phyloP scores from a whole-genome alignment of 2,329 filamentous ascomycete species.

The Xylariaceae sp. region DNA sequence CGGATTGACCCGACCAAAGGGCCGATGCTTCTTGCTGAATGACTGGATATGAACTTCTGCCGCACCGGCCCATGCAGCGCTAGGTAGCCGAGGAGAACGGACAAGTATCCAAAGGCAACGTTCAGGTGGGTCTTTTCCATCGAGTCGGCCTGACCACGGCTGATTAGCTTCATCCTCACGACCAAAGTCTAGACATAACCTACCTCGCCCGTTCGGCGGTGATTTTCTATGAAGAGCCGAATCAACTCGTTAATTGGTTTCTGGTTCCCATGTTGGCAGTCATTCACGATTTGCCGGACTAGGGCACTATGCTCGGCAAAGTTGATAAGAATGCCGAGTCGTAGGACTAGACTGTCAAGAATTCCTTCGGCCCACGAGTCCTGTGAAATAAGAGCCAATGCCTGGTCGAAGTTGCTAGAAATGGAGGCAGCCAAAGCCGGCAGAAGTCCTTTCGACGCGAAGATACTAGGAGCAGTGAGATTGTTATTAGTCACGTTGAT shows the following conservation, averaged over 20 bases:
- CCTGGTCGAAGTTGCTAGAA: conserved; percentile 56
- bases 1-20: conserved; percentile 59
- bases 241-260: conserved; percentile 65
- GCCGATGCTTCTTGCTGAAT: conserved; percentile 52
- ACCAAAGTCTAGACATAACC: conserved; percentile 39
- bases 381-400: conserved; percentile 56
- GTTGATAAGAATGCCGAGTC: conserved; percentile 86
- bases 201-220: conserved; percentile 72
- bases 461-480: conserved; percentile 69
- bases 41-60: conserved; percentile 50
- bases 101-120: conserved; percentile 85
- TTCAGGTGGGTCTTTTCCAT: conserved; percentile 78
- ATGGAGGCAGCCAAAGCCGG: conserved; percentile 56
- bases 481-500: conserved; percentile 89
- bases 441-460: conserved; percentile 67
- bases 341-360: conserved; percentile 76
- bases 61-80: conserved; percentile 62
- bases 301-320: conserved; percentile 77
- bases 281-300: conserved; percentile 60
- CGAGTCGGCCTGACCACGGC: conserved; percentile 64
- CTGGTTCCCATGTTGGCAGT: conserved; percentile 44
- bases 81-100: conserved; percentile 83
- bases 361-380: conserved; percentile 57
- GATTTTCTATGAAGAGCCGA: conserved; percentile 70
- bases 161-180: conserved; percentile 29